Evolutionary conservation across 2,329 filamentous ascomycete genomes (phyloP).

Genomic region (Pseudogymnoascus sp.): DNA sequence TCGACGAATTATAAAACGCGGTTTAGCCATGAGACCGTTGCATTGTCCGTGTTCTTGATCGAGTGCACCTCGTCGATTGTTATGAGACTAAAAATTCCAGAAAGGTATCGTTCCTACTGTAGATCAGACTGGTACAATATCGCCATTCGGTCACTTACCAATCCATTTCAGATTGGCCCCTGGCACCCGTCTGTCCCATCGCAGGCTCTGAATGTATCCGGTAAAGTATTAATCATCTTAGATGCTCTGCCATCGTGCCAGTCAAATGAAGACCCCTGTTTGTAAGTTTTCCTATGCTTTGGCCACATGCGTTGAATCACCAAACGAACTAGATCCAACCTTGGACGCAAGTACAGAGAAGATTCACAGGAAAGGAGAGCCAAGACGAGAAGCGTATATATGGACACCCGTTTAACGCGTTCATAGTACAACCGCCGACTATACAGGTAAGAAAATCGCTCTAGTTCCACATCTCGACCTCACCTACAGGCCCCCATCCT

Average conservation of each 20-base stretch:
- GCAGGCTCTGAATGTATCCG: not conserved
- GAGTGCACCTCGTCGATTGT: too few relatives aligned
- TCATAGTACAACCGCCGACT: conserved; percentile 4
- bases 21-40: too few relatives aligned
- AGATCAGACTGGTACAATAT: too few relatives aligned
- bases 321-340: not conserved
- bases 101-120: too few relatives aligned
- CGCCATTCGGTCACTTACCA: too few relatives aligned
- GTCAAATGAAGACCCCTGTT: not conserved
- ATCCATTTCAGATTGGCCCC: too few relatives aligned
- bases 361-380: not conserved
- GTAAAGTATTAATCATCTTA: not conserved
- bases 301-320: not conserved
- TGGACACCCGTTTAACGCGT: conserved; percentile 4
- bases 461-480: conserved; percentile 1
- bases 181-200: too few relatives aligned
- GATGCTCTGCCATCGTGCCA: not conserved
- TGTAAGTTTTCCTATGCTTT: not conserved
- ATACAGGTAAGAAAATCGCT: conserved; percentile 7
- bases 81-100: too few relatives aligned
- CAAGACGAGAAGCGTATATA: not conserved
- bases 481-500: conserved; percentile 3
- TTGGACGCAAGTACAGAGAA: not conserved
- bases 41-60: too few relatives aligned
- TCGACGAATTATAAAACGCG: too few relatives aligned